phyloP scores from a whole-genome alignment of 768 basidiomycete genomes.

The Collybia nuda region DNA sequence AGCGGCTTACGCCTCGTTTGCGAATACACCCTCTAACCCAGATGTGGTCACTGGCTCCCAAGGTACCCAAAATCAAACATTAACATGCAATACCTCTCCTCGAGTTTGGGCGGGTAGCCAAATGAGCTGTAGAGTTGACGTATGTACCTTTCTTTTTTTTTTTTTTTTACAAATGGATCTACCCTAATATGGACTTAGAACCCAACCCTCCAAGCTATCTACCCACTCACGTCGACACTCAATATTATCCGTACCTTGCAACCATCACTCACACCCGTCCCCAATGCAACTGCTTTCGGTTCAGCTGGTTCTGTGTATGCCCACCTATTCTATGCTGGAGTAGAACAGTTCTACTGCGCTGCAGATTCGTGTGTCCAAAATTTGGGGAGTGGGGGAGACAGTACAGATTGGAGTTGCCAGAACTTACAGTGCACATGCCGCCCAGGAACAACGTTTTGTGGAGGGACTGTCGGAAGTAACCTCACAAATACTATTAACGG shows the following conservation, averaged over 20 bases:
- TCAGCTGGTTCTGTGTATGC: slow-evolving; percentile 52
- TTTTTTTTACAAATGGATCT: background rate
- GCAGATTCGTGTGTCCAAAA: slow-evolving; percentile 72
- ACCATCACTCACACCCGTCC: slow-evolving; percentile 65
- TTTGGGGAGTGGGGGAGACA: slow-evolving; percentile 33
- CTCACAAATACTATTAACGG: slow-evolving; percentile 64
- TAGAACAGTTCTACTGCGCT: slow-evolving; percentile 86
- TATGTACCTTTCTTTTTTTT: slow-evolving; percentile 38
- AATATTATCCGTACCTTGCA: slow-evolving; percentile 80
- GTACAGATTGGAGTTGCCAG: slow-evolving; percentile 68
- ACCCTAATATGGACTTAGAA: slow-evolving; percentile 47
- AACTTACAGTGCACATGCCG: slow-evolving; percentile 77
- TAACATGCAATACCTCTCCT: slow-evolving; percentile 71
- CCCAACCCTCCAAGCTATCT: slow-evolving; percentile 78
- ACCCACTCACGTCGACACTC: slow-evolving; percentile 66
- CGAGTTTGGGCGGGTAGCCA: slow-evolving; percentile 77
- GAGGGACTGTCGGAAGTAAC: slow-evolving; percentile 41
- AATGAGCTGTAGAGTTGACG: slow-evolving; percentile 82
- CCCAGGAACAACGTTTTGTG: slow-evolving; percentile 73
- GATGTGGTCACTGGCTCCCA: slow-evolving; percentile 21
- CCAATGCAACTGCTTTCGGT: slow-evolving; percentile 62
- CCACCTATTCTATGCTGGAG: slow-evolving; percentile 76
- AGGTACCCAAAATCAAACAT: slow-evolving; percentile 53
- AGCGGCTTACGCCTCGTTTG: slow-evolving; percentile 49
- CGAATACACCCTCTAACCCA: slow-evolving; percentile 30